Percentiles rank a stretch among this genome's conserved stretches.
phyloP scores from a whole-genome alignment of 1,139 yeast species.

The Hansenula sp. region DNA sequence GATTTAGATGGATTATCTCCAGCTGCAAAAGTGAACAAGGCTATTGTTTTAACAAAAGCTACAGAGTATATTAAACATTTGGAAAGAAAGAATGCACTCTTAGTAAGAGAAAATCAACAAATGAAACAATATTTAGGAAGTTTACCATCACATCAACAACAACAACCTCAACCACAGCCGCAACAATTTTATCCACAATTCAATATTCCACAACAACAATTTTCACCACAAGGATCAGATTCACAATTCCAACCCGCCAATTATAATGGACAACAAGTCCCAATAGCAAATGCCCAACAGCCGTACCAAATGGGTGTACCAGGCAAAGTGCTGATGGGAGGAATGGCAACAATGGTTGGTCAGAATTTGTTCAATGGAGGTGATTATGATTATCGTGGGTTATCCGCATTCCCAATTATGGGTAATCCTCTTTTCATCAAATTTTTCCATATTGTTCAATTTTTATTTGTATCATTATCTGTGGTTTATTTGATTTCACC shows the following conservation, averaged over 20 bases:
- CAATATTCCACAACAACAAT: constrained; percentile 1
- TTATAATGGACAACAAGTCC: constrained; percentile 18
- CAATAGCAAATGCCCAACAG: constrained; percentile 20
- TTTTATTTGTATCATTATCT: constrained; percentile 20
- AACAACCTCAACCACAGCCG: neutral
- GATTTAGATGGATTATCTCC: constrained; percentile 82
- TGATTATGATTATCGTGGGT: constrained; percentile 25
- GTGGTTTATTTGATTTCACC: constrained; percentile 16
- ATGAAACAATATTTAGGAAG: constrained; percentile 32
- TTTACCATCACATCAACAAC: constrained; percentile 10
- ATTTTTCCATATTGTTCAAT: constrained; percentile 18
- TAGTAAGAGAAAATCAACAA: constrained; percentile 50
- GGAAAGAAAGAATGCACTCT: constrained; percentile 58
- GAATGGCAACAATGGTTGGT: constrained; percentile 27
- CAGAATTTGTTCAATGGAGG: constrained; percentile 23
- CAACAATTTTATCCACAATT: neutral
- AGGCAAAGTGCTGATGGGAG: constrained; percentile 29
- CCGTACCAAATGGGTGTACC: constrained; percentile 23
- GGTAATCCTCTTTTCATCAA: constrained; percentile 22
- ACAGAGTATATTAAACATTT: constrained; percentile 85
- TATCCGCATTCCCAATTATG: constrained; percentile 29
- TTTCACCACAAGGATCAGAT: neutral
- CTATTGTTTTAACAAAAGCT: constrained; percentile 81
- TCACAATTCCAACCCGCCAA: constrained; percentile 16
- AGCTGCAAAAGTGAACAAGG: constrained; percentile 81